phyloP scores from a whole-genome alignment of 805 yeast genomes.

The Candida boidinii region DNA sequence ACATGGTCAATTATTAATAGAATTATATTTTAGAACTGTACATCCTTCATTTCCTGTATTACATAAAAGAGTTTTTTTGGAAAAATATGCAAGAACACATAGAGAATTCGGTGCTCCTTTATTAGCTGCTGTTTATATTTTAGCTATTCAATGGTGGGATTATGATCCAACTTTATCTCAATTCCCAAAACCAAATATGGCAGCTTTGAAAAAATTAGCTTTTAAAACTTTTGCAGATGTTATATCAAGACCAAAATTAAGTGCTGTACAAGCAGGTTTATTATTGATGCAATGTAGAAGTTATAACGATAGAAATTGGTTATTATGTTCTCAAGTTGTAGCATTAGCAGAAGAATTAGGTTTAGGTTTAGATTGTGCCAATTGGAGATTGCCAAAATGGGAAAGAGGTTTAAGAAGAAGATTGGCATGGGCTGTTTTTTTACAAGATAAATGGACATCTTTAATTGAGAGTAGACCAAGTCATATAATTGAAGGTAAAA shows the following conservation, averaged over 20 bases:
- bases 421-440: slow-evolving; percentile 91
- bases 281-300: slow-evolving; percentile 60
- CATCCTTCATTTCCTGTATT: slow-evolving; percentile 90
- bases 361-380: slow-evolving; percentile 79
- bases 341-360: slow-evolving; percentile 88
- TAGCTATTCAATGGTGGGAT: slow-evolving; percentile 95
- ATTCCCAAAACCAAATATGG: slow-evolving; percentile 71
- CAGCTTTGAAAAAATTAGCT: slow-evolving; percentile 61
- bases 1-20: slow-evolving; percentile 74
- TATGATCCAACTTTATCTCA: slow-evolving; percentile 70
- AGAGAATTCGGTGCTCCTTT: slow-evolving; percentile 88
- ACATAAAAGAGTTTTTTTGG: slow-evolving; percentile 86
- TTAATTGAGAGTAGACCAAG: slow-evolving; percentile 79
- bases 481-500: slow-evolving; percentile 58
- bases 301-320: slow-evolving; percentile 65
- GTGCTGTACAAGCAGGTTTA: slow-evolving; percentile 87
- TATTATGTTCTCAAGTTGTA: slow-evolving; percentile 76
- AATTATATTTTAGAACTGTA: slow-evolving; percentile 72
- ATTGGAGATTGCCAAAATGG: slow-evolving; percentile 94
- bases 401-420: slow-evolving; percentile 83
- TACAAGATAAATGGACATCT: slow-evolving; percentile 88
- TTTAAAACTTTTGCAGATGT: slow-evolving; percentile 59
- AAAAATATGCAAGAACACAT: slow-evolving; percentile 84
- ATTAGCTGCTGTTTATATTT: slow-evolving; percentile 80
- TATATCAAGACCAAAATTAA: slow-evolving; percentile 77